Evolutionary conservation across 2,329 filamentous ascomycete genomes (phyloP), one percentile per base, ranked within the genome.

Genomic region (Hypoxylon sp.): DNA sequence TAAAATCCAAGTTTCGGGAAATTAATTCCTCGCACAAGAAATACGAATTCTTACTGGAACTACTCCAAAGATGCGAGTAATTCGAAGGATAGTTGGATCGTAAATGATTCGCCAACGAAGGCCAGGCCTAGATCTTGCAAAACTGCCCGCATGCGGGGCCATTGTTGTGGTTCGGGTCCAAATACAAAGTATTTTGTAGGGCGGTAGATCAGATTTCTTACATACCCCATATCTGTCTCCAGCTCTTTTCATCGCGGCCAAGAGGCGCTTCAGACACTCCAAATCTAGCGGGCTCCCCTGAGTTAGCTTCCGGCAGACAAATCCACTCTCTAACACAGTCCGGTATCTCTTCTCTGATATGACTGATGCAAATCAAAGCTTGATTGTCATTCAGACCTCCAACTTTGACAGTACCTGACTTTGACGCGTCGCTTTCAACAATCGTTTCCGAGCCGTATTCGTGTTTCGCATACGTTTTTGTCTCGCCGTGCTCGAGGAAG

Each of bases 301-400:
- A 88, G 58, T 91, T 92, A 3, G 91, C 86, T 79, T 94, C 92
- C 0, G 95, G 94, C 31, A 98, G 83, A 78, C 93, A 94, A 55
- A 98, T 84, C 91, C 92, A 98, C 77, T 97, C 90, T 51, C 93
- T 83, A 24, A 98, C 87, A 72, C 90, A 91, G 54, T 91, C 90
- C 0, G 96, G 96, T 9, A 98, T 92, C 80, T 99, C 96, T 74
- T 97, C 94, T 69, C 90, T 90, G 67, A 95, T 86, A 81, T 99
- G 96, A 68, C 94, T 96, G 66, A 98, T 95, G 70, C 94, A 94
- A n/a, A 98, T 87, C 59, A 99, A 81, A 0, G 94, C 94, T 80
- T 98, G 95, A 22, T 88, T 80, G 0, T 89, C 83, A 1, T 85
- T 85, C 62, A 98, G 80, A 0, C 94, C 94, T 0, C 75, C 76